A percentile compares a stretch with the other conserved stretches of the same genome.
These are phyloP conservation scores for Cucurbitaria berberidis DNA, from an alignment of 2,329 filamentous ascomycete species.

Conservation along the genomic window DNA sequence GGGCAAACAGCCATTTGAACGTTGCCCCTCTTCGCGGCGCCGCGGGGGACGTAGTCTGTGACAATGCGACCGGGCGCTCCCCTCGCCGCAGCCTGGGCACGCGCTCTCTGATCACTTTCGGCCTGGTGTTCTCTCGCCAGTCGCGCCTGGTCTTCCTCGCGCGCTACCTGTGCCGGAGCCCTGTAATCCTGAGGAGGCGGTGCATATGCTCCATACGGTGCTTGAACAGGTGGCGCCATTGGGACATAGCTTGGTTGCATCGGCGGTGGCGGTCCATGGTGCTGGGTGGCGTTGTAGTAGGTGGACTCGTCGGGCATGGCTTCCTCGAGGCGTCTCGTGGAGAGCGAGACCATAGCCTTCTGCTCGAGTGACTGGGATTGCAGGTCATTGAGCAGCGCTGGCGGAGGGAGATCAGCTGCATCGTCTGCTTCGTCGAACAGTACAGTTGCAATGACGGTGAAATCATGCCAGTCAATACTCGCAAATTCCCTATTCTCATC, in stretches of 20 bases:
- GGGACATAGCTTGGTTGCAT: constrained; percentile 37
- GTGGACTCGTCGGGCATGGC: constrained; percentile 80
- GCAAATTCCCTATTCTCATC: constrained; percentile 78
- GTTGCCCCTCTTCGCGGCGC: constrained; percentile 71
- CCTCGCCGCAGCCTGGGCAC: constrained; percentile 78
- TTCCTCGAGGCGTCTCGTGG: constrained; percentile 88
- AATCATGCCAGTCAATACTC: constrained; percentile 97
- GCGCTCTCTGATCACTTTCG: constrained; percentile 69
- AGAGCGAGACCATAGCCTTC: constrained; percentile 87
- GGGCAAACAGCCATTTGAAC: constrained; percentile 79
- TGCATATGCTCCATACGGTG: constrained; percentile 33
- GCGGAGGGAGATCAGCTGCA: constrained; percentile 81
- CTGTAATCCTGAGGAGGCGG: constrained; percentile 39
- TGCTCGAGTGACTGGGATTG: constrained; percentile 95
- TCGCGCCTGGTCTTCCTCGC: constrained; percentile 48
- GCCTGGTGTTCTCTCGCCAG: constrained; percentile 50
- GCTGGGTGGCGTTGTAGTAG: constrained; percentile 46
- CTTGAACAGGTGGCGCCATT: constrained; percentile 39
- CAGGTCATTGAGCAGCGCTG: constrained; percentile 86
- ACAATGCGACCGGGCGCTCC: constrained; percentile 77
- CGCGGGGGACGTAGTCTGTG: constrained; percentile 88
- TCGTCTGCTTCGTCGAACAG: constrained; percentile 90
- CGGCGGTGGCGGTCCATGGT: constrained; percentile 35
- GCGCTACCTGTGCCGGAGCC: constrained; percentile 40
- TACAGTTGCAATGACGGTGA: constrained; percentile 93